Base-by-base conservation (phyloP, 2,329 filamentous ascomycete genomes). In the Colletotrichum cordylinicola region DNA sequence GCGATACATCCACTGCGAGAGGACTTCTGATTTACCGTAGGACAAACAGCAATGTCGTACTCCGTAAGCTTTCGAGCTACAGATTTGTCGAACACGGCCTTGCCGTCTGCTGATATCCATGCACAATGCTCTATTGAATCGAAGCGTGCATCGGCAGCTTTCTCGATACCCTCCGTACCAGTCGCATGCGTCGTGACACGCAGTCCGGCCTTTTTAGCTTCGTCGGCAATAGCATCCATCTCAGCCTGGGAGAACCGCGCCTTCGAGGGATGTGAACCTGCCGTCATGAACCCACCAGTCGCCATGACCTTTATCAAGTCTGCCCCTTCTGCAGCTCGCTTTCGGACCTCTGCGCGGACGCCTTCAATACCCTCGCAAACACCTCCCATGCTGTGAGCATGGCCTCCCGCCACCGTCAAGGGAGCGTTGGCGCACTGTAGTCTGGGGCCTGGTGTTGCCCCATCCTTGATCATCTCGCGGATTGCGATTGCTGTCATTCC, bases 1-100 rank as follows among this genome's bases (percentile, higher is more conserved):
- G 4, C 18, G 1, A 10, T 10, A 2, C 39, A 0, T n/a, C 4
- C 0, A 43, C 8, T 43, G 8, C 8, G 5, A 43, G 4, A 43
- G 39, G 2, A 6, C 2, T n/a, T 43, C 8, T 56, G 6, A 27
- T 16, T 56, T 16, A 56, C 52, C 21, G 21, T 56, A 13, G 52
- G 52, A 6, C 21, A 56, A 27, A 56, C 52, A 13, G 52, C 52
- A 13, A 56, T 27, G 15, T 8, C 21, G 0, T 56, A 13, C 52
- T 56, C 52, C 2, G 27, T 21, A 0, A 56, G n/a, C 12, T 56
- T 56, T 27, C 24, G n/a, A 1, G 52, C 52, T 3, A 27, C 24
- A 24, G n/a, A 0, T 0, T 0, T 21, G n/a, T 27, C 52, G 8
- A 56, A 56, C 1, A 24, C 12, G 4, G 52, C 24, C n/a, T 56